Percentiles rank a stretch among this genome's conserved stretches.
Conservation (phyloP, 2,329 filamentous ascomycete species). For the Cladosporium oxysporum region DNA sequence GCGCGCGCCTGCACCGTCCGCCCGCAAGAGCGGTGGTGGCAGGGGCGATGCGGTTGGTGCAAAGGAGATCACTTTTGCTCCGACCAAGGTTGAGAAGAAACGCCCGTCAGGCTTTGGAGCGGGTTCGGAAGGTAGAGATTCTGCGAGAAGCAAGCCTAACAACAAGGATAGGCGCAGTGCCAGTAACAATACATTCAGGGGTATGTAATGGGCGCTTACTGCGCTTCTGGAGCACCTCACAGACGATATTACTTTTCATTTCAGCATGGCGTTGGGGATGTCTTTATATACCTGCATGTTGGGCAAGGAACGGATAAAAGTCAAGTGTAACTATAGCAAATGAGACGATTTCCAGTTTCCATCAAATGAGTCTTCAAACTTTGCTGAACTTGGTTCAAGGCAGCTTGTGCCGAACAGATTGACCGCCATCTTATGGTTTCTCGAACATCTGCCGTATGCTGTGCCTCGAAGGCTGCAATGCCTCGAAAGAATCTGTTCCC, state of each 20-base stretch:
- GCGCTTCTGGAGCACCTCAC: neutral
- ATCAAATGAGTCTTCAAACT: no score
- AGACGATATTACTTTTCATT: neutral
- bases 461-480: no score
- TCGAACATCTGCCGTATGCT: no score
- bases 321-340: slow-evolving; percentile 2
- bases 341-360: neutral
- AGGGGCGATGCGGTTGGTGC: slow-evolving; percentile 49
- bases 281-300: slow-evolving; percentile 3
- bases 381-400: no score
- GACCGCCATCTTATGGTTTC: no score
- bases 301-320: neutral
- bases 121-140: slow-evolving; percentile 22
- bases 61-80: slow-evolving; percentile 72
- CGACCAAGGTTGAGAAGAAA: slow-evolving; percentile 52
- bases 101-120: slow-evolving; percentile 19
- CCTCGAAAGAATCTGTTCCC: no score
- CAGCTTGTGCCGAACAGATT: neutral
- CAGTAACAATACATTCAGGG: slow-evolving; percentile 73
- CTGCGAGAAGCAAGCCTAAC: slow-evolving; percentile 30
- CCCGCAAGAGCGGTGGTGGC: slow-evolving; percentile 30
- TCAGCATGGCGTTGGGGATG: slow-evolving; percentile 19
- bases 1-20: slow-evolving; percentile 28
- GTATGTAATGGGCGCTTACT: slow-evolving; percentile 48
- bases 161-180: slow-evolving; percentile 65